Conservation (phyloP, 108 stramenopile genomes). For the Asterionellopsis glacialis region DNA sequence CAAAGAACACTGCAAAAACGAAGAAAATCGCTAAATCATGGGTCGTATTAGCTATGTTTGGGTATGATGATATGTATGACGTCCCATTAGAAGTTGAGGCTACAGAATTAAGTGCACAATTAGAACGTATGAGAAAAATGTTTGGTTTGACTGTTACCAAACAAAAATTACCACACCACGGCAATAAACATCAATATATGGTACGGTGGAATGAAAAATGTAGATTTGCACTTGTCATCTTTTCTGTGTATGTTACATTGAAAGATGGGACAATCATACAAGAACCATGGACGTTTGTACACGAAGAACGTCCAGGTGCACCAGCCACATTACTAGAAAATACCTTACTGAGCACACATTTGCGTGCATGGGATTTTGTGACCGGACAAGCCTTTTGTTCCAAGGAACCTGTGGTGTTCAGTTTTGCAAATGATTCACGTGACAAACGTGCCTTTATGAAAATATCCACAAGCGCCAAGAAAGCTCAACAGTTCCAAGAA, state of each 20-base stretch:
- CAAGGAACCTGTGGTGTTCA: conserved; percentile 59
- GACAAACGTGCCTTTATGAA: conserved; percentile 72
- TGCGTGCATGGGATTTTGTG: conserved; percentile 76
- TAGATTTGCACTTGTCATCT: conserved; percentile 66
- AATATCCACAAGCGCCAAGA: conserved; percentile 52
- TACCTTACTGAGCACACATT: conserved; percentile 47
- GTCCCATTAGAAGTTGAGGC: conserved; percentile 62
- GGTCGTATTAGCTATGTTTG: conserved; percentile 68
- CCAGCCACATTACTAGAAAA: conserved; percentile 62
- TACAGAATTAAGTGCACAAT: conserved; percentile 54
- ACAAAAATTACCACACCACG: conserved; percentile 7
- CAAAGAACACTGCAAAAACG: conserved; percentile 9
- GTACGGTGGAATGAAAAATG: conserved; percentile 56
- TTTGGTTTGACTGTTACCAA: conserved; percentile 33
- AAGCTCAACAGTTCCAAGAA: conserved; percentile 54
- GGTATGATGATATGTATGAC: conserved; percentile 72
- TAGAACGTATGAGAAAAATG: conserved; percentile 57
- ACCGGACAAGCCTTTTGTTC: conserved; percentile 62
- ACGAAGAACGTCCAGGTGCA: conserved; percentile 61
- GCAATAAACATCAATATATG: conserved; percentile 19
- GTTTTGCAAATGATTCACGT: conserved; percentile 48
- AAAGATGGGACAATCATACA: conserved; percentile 20
- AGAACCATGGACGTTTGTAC: conserved; percentile 66
- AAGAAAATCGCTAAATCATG: conserved; percentile 59
- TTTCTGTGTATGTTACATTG: conserved; percentile 33